A percentile compares a stretch with the other conserved stretches of the same genome.
phyloP scores from a whole-genome alignment of 148 eudicot species.

The Chenopodium formosanum region DNA sequence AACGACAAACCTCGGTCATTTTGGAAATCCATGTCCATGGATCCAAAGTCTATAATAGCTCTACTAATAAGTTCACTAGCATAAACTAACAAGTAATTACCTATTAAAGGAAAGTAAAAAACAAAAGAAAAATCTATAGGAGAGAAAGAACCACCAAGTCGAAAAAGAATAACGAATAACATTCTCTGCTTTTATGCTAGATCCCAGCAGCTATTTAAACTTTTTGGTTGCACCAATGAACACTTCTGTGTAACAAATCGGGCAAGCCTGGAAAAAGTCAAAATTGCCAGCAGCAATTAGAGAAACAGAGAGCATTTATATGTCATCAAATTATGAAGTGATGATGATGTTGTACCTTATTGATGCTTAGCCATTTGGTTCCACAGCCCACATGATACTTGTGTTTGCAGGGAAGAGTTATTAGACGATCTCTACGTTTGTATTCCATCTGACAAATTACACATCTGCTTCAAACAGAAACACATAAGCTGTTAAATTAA shows the following conservation, averaged over 20 bases:
- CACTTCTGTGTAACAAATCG: conserved; percentile 14
- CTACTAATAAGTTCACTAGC: conserved; percentile 6
- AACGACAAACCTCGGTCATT: background rate
- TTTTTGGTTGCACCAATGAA: background rate
- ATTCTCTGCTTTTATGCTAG: background rate
- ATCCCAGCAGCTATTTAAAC: conserved; percentile 8
- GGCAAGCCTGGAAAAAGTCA: conserved; percentile 62
- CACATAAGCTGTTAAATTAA: background rate
- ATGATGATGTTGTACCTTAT: conserved; percentile 47
- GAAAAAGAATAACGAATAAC: conserved; percentile 16
- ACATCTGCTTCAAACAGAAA: conserved; percentile 50
- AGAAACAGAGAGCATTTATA: background rate
- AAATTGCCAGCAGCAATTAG: background rate
- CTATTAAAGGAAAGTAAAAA: background rate
- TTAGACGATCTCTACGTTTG: conserved; percentile 64
- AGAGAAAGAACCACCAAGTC: conserved; percentile 2
- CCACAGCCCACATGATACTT: conserved; percentile 79
- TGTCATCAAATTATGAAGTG: background rate
- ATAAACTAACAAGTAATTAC: background rate
- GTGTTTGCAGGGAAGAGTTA: conserved; percentile 93
- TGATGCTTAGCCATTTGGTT: conserved; percentile 86
- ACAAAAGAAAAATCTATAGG: background rate
- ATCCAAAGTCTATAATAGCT: conserved; percentile 11
- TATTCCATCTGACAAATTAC: conserved; percentile 98
- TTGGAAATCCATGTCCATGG: background rate